Evolutionary conservation across 192 early-diverging fungal species (phyloP), one percentile per base, ranked within the genome.

Genomic region (Diversispora epigaea): DNA sequence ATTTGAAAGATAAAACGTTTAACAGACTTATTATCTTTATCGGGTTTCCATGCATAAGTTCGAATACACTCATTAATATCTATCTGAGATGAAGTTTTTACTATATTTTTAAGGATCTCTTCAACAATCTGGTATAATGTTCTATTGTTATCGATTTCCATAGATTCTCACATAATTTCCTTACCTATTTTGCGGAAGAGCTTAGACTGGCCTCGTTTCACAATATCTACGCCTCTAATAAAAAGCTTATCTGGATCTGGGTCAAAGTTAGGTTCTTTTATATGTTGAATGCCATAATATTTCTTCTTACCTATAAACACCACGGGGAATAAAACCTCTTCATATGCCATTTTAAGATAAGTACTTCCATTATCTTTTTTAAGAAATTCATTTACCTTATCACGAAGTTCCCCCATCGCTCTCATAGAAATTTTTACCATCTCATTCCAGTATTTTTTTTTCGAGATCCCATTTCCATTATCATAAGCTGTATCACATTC

Each of bases 391-490:
- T 71, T 71, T 0, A 71, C 54, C 15, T 71, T 3, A 52, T 69
- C 22, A 54, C 67, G 46, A 0, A 69, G 32, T 8, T 69, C 22
- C 11, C 52, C 22, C 46, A 69, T 69, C 22, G 22, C 67, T 5
- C 32, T 41, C 46, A 69, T 69, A 69, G 67, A 8, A 54, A 69
- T 69, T 69, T 69, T 69, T 0, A 69, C 67, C 46, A 69, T 69
- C 52, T 69, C 67, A 52, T 6, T 32, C 47, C 46, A 69, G 14
- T 69, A 69, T 54, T 0, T 49, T 52, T 69, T 49, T 50, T 54
- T 49, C 19, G 32, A 71, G 57, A 22, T 14, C n/a, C n/a, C n/a
- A n/a, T 57, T 39, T 1, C 41, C 40, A 21, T 17, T 40, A 19
- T 2, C 6, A 40, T 17, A 71, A 3, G 10, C 55, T 71, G 3